These are phyloP conservation scores for Panicum hallii DNA, from an alignment of 202 grass and related monocot genomes.

Conservation along the genomic window DNA sequence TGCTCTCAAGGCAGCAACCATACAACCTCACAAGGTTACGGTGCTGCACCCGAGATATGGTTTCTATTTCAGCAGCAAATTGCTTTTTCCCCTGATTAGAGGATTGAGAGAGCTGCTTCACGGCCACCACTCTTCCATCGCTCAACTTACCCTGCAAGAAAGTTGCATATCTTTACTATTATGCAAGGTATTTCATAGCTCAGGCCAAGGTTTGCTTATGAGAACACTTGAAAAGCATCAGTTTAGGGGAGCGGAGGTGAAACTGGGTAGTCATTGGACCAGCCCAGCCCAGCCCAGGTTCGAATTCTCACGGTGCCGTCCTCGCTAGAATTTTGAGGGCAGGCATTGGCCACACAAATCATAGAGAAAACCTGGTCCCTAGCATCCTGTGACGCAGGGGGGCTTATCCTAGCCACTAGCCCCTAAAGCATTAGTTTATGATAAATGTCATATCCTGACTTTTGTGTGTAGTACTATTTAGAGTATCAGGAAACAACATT, in stretches of 20 bases:
- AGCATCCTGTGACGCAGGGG: too few species aligned
- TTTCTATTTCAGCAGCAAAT: slow-evolving; percentile 86
- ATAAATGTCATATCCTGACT: not conserved
- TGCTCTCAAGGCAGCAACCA: slow-evolving; percentile 85
- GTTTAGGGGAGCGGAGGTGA: not conserved
- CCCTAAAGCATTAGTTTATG: not conserved
- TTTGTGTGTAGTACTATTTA: slow-evolving; percentile 4
- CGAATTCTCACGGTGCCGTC: too few species aligned
- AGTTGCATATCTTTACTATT: slow-evolving; percentile 11
- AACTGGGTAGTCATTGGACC: too few species aligned
- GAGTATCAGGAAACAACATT: slow-evolving; percentile 13
- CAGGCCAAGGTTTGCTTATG: not conserved
- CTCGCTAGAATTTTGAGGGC: too few species aligned
- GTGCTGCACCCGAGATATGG: slow-evolving; percentile 82
- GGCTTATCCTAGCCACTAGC: too few species aligned
- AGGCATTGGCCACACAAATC: too few species aligned
- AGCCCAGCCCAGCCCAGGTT: too few species aligned
- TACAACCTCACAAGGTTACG: slow-evolving; percentile 81
- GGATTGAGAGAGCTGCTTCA: slow-evolving; percentile 81
- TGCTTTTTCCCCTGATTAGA: slow-evolving; percentile 82
- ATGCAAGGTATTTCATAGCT: slow-evolving; percentile 27
- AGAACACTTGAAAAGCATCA: slow-evolving; percentile 10
- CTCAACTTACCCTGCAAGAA: slow-evolving; percentile 69
- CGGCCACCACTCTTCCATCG: slow-evolving; percentile 81
- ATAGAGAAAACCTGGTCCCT: too few species aligned